Percentiles rank a stretch among this genome's conserved stretches.
Evolutionary conservation across 2,329 filamentous ascomycete genomes (phyloP).

Genomic region (Cercospora citrullina): DNA sequence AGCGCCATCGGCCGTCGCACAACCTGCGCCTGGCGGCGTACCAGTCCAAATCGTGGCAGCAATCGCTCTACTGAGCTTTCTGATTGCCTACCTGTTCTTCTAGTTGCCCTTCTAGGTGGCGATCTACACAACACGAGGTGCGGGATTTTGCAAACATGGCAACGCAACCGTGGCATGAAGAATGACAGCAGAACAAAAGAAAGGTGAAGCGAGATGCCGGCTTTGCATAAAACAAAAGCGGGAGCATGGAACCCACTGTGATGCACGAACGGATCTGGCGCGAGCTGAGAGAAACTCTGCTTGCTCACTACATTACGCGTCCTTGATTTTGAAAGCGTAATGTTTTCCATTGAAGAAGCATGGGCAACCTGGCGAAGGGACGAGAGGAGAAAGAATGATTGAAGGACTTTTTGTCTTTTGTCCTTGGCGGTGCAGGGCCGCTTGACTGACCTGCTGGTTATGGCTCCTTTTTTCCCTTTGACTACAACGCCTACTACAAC

Average conservation of each 20-base stretch:
- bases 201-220: neutral
- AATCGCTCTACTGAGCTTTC: slow-evolving; percentile 84
- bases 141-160: neutral
- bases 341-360: neutral
- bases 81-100: slow-evolving; percentile 96
- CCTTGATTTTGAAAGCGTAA: neutral
- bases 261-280: neutral
- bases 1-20: slow-evolving; percentile 26
- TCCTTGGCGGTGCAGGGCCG: neutral
- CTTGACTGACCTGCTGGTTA: neutral
- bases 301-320: neutral
- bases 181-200: neutral
- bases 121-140: neutral
- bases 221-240: neutral
- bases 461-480: neutral
- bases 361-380: slow-evolving; percentile 1
- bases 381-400: neutral
- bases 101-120: slow-evolving; percentile 46
- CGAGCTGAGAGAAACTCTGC: neutral
- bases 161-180: neutral
- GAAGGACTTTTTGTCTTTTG: neutral
- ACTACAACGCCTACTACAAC: neutral
- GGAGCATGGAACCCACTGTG: neutral
- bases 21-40: slow-evolving; percentile 63
- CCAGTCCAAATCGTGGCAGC: slow-evolving; percentile 81